phyloP scores from a whole-genome alignment of 2,329 filamentous ascomycete genomes.

The Sclerotinia borealis region DNA sequence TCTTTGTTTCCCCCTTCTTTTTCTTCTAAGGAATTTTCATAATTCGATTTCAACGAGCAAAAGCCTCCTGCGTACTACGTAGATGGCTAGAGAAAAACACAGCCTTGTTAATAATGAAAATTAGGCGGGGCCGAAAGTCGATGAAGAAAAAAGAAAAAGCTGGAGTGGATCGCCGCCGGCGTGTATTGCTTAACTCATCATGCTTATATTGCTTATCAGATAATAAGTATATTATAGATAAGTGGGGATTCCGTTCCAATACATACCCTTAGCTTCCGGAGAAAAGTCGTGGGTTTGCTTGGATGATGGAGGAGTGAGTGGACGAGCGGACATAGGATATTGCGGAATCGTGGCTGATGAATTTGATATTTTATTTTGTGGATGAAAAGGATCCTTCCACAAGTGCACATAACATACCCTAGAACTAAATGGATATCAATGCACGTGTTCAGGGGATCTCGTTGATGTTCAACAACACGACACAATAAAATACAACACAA shows the following conservation, averaged over 20 bases:
- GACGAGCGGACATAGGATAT: neutral
- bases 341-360: constrained; percentile 5
- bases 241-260: neutral
- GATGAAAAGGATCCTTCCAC: neutral
- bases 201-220: constrained; percentile 6
- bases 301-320: neutral
- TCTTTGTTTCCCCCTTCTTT: neutral
- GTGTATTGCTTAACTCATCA: neutral
- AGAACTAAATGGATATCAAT: too few species aligned
- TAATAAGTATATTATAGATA: too few species aligned
- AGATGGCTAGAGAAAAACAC: neutral
- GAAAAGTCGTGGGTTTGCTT: constrained; percentile 9
- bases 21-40: neutral
- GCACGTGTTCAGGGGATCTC: constrained; percentile 7
- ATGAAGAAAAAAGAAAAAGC: neutral
- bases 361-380: neutral
- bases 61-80: too few species aligned
- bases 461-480: neutral
- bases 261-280: constrained; percentile 3
- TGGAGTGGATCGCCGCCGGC: constrained; percentile 7
- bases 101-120: neutral
- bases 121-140: neutral
- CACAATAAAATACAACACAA: neutral
- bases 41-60: neutral
- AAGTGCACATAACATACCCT: too few species aligned